These are phyloP conservation scores for Entomortierella beljakovae DNA, from an alignment of 192 early-diverging fungal species.

Conservation along the genomic window DNA sequence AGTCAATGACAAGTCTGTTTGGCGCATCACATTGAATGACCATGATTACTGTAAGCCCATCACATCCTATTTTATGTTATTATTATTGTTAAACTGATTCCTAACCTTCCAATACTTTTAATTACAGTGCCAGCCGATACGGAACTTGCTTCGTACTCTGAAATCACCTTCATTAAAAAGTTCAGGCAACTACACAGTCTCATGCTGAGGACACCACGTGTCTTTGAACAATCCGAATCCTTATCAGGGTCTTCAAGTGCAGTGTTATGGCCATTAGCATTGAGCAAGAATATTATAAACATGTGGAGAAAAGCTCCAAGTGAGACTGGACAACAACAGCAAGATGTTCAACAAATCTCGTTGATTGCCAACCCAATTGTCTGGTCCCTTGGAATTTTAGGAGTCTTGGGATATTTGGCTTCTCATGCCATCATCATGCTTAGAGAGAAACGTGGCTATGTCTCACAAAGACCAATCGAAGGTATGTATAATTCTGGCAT, in stretches of 20 bases:
- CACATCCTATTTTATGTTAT: neutral
- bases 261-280: neutral
- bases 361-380: conserved; percentile 21
- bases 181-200: conserved; percentile 1
- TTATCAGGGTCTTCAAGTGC: neutral
- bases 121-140: conserved; percentile 27
- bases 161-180: conserved; percentile 16
- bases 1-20: neutral
- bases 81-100: neutral
- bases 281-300: neutral
- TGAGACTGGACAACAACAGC: neutral
- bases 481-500: neutral
- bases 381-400: conserved; percentile 14
- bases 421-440: neutral
- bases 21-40: conserved; percentile 47
- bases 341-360: conserved; percentile 11
- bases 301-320: neutral
- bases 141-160: conserved; percentile 10
- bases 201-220: conserved; percentile 12
- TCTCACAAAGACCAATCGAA: neutral
- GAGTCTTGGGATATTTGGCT: neutral
- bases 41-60: conserved; percentile 34
- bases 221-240: neutral
- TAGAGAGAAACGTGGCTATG: conserved; percentile 13
- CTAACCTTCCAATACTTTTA: neutral